phyloP scores from a whole-genome alignment of 345 rosid genomes.

The Populus simonii region DNA sequence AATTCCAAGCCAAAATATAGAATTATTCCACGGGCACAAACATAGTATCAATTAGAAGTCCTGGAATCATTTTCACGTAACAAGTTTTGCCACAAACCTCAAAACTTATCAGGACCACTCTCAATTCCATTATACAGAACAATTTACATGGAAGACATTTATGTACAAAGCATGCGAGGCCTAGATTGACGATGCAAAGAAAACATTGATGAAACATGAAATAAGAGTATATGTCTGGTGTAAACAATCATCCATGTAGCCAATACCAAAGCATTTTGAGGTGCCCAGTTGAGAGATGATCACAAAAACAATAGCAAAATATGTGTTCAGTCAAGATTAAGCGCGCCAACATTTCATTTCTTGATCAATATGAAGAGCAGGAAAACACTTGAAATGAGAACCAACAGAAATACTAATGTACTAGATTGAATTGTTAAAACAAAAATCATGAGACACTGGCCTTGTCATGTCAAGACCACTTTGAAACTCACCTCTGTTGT shows the following conservation, averaged over 20 bases:
- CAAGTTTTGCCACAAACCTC: too few species aligned
- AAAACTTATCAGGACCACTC: neutral
- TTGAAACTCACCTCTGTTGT: too few species aligned
- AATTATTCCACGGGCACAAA: neutral
- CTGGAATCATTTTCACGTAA: neutral
- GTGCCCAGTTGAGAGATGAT: slow-evolving; percentile 1
- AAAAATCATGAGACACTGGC: too few species aligned
- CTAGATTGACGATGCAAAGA: neutral
- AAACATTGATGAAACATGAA: neutral
- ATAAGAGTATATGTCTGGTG: neutral
- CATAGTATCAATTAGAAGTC: neutral
- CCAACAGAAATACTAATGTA: too few species aligned
- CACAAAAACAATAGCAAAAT: neutral
- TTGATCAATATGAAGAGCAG: neutral
- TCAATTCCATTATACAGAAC: neutral
- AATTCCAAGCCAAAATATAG: neutral
- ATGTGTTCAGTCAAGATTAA: neutral
- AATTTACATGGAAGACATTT: neutral
- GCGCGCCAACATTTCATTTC: neutral
- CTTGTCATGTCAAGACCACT: too few species aligned
- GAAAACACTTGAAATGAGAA: too few species aligned
- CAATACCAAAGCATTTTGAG: neutral
- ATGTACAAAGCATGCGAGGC: neutral
- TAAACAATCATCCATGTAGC: neutral
- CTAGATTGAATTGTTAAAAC: too few species aligned